Evolutionary conservation across 345 rosid species (phyloP), one percentile per base, ranked within the genome.

Genomic region (Zanthoxylum bungeanum): DNA sequence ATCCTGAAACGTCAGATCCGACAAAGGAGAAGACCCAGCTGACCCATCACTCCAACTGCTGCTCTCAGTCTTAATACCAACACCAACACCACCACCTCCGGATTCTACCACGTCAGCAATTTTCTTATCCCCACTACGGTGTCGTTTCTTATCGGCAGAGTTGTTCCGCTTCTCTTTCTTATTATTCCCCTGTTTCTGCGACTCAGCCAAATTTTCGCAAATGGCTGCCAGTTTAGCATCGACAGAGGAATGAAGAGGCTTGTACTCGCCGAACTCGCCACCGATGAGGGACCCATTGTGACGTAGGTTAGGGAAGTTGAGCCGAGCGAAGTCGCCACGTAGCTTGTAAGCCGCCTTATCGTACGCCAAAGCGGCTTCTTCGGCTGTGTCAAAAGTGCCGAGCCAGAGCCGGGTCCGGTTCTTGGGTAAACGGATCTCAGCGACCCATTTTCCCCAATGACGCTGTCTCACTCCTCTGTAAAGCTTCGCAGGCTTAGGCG

Each of bases 391-490:
- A 39, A 90, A 95, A 19, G 99, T 95, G n/a, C 99, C 99, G 4
- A 95, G 88, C 99, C 99, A 95, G 63, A 95, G 97, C 59, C 99
- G 87, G 8, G 98, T 88, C 5, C 99, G 86, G 83, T 95, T 89
- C 70, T 82, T 91, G 16, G 99, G 99, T 0, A 95, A 81, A 64
- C 98, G 91, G 75, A 93, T 93, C 93, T 93, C 98, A 2, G 97
- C 98, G 2, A 93, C 98, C 98, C 98, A 93, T 60, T 91, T 93
- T 0, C 98, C 98, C 98, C 98, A 93, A 74, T 93, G 98, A 52
- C 98, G 82, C 76, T 93, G 98, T 73, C 98, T 82, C 22, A 93
- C 98, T 16, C 98, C 98, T 56, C 98, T 77, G 85, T 93, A 93
- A 0, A 93, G 87, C 73, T 91, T 91, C 42, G 85, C 66, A 21